Evolutionary conservation across 2,329 filamentous ascomycete genomes (phyloP), one percentile per base, ranked within the genome.

Genomic region (Neofusicoccum cordaticola): DNA sequence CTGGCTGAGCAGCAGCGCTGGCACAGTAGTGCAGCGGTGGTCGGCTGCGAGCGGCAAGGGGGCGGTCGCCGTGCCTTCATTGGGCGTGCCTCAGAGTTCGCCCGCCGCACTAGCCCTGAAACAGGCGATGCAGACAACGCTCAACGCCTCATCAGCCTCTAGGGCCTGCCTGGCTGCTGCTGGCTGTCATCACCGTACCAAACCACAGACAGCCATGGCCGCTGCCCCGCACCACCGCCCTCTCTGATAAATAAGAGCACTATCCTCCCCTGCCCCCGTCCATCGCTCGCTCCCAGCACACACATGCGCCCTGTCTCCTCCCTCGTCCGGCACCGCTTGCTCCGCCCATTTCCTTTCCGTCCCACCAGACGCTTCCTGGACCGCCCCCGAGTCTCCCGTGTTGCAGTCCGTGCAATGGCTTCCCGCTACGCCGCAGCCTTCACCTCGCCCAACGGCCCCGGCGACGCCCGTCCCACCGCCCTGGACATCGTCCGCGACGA

Each of bases 381-480:
- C 22, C 22, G 22, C 22, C 22, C 22, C 22, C 22, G 22, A 17
- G 15, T 15, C 5, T 37, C 31, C 12, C 27, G 11, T 17, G 3
- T 62, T 34, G 4, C 45, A 42, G 13, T 15, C 3, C 45, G 35
- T 12, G 37, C 17, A 22, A 65, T 67, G 68, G 61, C 62, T 31
- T 56, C 42, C 35, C 64, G 53, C 42, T 72, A 72, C 56, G 68
- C 67, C 44, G 66, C 58, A 15, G 67, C 51, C 35, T 69, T 70
- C 53, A 52, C 62, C 22, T 64, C 67, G 37, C 69, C 69, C 34
- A 56, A 71, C 51, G 79, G 78, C 0, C 73, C 77, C 2, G 78
- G 78, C 1, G 80, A 81, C 66, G 69, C 71, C 31, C 74, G 78
- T 2, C 80, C 79, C 13, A 81, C 79, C 1, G 79, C 79, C 3